phyloP scores from a whole-genome alignment of 1,139 yeast species.

The Candida glucosophila region DNA sequence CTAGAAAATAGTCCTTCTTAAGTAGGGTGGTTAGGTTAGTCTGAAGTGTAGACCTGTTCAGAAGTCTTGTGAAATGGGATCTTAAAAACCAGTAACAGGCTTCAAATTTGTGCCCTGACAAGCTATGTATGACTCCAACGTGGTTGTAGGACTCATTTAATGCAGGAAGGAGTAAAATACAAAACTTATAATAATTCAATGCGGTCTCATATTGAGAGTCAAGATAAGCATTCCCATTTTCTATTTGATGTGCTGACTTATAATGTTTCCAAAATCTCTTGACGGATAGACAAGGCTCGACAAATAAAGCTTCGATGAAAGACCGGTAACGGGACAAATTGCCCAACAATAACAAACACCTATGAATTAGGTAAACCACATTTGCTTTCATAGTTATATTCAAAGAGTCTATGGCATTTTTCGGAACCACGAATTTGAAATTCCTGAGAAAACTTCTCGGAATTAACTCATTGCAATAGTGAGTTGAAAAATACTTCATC shows the following conservation, averaged over 20 bases:
- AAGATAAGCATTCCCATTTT: constrained; percentile 6
- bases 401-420: constrained; percentile 9
- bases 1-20: constrained; percentile 23
- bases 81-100: constrained; percentile 46
- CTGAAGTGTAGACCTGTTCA: constrained; percentile 35
- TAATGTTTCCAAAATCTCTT: constrained; percentile 26
- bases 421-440: constrained; percentile 12
- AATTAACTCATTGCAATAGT: constrained; percentile 24
- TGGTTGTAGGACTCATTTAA: constrained; percentile 62
- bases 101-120: constrained; percentile 22
- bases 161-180: constrained; percentile 52
- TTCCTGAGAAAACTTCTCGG: constrained; percentile 19
- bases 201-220: constrained; percentile 23
- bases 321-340: constrained; percentile 52
- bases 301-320: constrained; percentile 32
- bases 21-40: constrained; percentile 27
- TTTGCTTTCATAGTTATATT: constrained; percentile 26
- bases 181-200: constrained; percentile 39
- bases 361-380: constrained; percentile 41
- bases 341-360: constrained; percentile 50
- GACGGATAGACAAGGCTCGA: constrained; percentile 26
- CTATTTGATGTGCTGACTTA: too few species aligned
- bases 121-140: constrained; percentile 48
- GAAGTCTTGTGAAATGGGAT: constrained; percentile 46
- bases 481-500: constrained; percentile 27